Percentiles rank a stretch among this genome's conserved stretches.
Conservation (phyloP, 2,329 filamentous ascomycete genomes). For the Raffaelea ambrosiae region DNA sequence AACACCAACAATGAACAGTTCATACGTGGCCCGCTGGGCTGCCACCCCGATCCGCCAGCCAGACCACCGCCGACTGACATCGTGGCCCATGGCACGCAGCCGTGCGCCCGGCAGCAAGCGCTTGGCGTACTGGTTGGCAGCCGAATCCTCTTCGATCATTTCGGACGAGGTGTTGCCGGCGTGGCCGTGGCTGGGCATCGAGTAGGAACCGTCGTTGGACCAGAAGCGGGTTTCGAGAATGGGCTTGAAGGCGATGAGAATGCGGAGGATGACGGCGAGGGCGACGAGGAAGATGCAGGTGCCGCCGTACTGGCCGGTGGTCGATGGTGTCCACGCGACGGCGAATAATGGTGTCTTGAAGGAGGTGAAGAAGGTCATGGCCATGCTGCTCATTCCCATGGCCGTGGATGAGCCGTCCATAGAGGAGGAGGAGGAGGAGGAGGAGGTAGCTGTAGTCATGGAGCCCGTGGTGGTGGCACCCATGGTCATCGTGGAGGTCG, state of each 20-base stretch:
- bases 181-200: too few species aligned
- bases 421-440: not conserved
- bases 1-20: conserved; percentile 56
- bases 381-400: conserved; percentile 8
- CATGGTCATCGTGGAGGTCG: not conserved
- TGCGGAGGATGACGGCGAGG: conserved; percentile 61
- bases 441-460: not conserved
- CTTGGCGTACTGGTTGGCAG: conserved; percentile 26
- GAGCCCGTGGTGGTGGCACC: not conserved
- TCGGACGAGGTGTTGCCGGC: too few species aligned
- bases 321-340: conserved; percentile 62
- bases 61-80: not conserved
- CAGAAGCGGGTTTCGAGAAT: conserved; percentile 54
- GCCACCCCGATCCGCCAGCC: not conserved
- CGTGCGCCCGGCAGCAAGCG: not conserved
- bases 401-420: not conserved
- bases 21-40: conserved; percentile 1
- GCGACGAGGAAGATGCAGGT: conserved; percentile 86
- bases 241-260: conserved; percentile 62
- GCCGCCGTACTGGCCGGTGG: conserved; percentile 66
- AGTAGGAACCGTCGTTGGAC: conserved; percentile 18
- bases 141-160: too few species aligned
- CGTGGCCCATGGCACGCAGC: not conserved
- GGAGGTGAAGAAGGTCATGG: conserved; percentile 48
- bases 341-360: conserved; percentile 47